phyloP scores from a whole-genome alignment of 2,329 filamentous ascomycete genomes.

The Scytalidium lignicola region DNA sequence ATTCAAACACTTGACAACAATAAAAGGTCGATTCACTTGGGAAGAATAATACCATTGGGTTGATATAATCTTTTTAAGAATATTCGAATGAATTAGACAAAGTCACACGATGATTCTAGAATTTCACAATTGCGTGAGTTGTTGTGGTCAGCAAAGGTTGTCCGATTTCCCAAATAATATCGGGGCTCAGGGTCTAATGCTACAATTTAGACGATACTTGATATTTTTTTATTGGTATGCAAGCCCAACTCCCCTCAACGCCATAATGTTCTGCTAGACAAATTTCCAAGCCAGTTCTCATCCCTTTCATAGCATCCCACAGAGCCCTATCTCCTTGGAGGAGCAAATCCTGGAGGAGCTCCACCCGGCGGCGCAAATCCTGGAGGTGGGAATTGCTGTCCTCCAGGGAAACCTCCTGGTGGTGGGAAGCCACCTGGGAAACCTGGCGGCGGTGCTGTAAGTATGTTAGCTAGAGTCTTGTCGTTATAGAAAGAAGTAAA shows the following conservation, averaged over 20 bases:
- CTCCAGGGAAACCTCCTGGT: conserved; percentile 47
- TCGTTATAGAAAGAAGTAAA: conserved; percentile 18
- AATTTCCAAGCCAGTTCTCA: conserved; percentile 14
- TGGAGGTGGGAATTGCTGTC: conserved; percentile 68
- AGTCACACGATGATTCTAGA: too few species aligned
- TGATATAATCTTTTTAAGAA: too few species aligned
- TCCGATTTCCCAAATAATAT: not conserved
- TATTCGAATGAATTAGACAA: too few species aligned
- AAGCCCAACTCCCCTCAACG: conserved; percentile 27
- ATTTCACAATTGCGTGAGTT: not conserved
- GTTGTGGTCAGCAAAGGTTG: not conserved
- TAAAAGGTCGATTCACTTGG: too few species aligned
- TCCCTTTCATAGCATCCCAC: conserved; percentile 8
- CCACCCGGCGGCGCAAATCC: conserved; percentile 32
- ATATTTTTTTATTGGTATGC: conserved; percentile 23
- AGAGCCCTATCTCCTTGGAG: conserved; percentile 25
- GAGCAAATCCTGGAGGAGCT: conserved; percentile 40
- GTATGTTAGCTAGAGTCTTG: conserved; percentile 3
- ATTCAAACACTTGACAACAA: too few species aligned
- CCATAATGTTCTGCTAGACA: conserved; percentile 19
- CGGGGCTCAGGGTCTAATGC: conserved; percentile 12
- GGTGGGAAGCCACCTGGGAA: conserved; percentile 48
- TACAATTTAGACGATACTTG: conserved; percentile 19
- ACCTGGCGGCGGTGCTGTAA: conserved; percentile 31
- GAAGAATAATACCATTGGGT: too few species aligned